Base-by-base conservation (phyloP, 2,329 filamentous ascomycete genomes). In the Ceratocystiopsis minuta region DNA sequence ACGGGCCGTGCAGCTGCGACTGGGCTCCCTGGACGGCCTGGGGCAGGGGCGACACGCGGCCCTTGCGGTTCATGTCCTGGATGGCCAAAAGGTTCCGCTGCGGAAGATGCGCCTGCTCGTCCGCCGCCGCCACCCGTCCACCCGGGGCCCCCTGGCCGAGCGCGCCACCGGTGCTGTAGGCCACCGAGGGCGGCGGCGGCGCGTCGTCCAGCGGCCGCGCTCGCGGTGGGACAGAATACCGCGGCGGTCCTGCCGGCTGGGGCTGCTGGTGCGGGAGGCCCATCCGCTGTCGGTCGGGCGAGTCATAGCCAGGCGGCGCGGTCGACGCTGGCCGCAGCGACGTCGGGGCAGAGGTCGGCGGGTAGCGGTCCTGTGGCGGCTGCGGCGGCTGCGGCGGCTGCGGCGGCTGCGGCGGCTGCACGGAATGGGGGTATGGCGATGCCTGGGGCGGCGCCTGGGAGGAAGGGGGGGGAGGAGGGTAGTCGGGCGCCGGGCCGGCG, bases 1-100 rank as follows among this genome's bases (percentile, higher is more conserved):
- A 75, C 6, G 85, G 83, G 4, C 81, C 83, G 41, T 81, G 71
- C 34, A 81, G 72, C 51, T 86, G 81, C 15, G 79, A 75, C 56
- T 94, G 87, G 1, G 83, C 87, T 17, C 88, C 88, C 55, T 95
- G 87, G 1, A 95, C 87, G 17, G 88, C 87, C 58, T 95, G 88
- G 1, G 88, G 88, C 15, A 95, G 64, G 2, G 88, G 88, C 10
- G 88, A 95, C 34, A 85, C 70, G 39, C 87, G 78, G 2, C 87
- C 87, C 49, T 80, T 81, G 41, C 84, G 76, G 53, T 85, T 86
- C 45, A 79, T 78, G 44, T 83, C 78, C 51, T 92, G 84, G 12
- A 93, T 70, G 3, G 75, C 78, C n/a, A 94, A 64, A 36, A 93
- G 66, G 34, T 72, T 77, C 46, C 81, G 68, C 45, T 67, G 75